Base-by-base conservation (phyloP, 345 rosid species). In the Brassica cretica region DNA sequence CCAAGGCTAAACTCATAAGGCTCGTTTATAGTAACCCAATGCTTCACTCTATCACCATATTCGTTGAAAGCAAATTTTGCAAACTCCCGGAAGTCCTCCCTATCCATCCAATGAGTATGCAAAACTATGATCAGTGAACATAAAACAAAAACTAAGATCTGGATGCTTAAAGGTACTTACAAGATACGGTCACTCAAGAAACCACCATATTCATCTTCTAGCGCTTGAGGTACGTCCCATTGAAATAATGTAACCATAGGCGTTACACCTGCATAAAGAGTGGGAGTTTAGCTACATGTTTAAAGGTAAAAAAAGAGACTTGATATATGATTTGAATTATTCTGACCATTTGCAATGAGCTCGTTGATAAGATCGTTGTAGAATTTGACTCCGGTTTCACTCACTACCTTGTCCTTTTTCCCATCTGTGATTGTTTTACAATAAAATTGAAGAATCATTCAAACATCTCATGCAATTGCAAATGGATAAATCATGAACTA, bases 1-100 rank as follows among this genome's bases (percentile, higher is more conserved):
- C 68, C 72, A 19, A 1, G 25, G 61, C 83, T 79, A 55, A 79
- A 80, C 10, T 62, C 74, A 61, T 30, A 69, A 64, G 91, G 91
- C 27, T 88, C 89, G 30, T 87, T 88, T 55, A 88, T 66, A 10
- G 89, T 86, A 29, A 78, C 77, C 91, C 91, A 88, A 27, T 83
- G 84, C 70, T 88, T 86, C n/a, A 88, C 89, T 74, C 85, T 73
- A 14, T 88, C 88, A 49, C 91, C 91, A 24, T 75, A 80, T 71
- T 64, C 69, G 66, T 70, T 70, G 73, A 80, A 80, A 10, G 29
- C 64, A 80, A 80, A 80, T 72, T 77, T 73, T 29, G 80, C 77
- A 53, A 70, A 80, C 8, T 65, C 83, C 2, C 69, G 73, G 30
- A 80, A 80, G 37, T 80, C 83, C 73, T 65, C 80, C 76, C 83